A percentile compares a stretch with the other conserved stretches of the same genome.
Evolutionary conservation across 805 yeast species (phyloP).

Genomic region (Ogataea methanolica): DNA sequence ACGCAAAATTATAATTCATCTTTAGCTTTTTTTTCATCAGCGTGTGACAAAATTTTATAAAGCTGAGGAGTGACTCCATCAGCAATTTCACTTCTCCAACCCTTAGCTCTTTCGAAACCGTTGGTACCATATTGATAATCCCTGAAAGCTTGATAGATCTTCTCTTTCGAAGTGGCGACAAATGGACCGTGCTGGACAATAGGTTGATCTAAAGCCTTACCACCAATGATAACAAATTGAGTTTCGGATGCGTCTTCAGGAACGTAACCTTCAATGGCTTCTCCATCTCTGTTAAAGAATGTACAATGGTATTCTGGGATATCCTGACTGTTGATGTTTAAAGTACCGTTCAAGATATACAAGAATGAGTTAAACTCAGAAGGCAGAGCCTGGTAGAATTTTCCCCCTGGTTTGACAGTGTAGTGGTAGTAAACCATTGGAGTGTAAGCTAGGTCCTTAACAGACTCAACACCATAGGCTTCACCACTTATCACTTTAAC

Average conservation of each 20-base stretch:
- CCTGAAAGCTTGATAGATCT: slow-evolving; percentile 62
- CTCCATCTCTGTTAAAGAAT: slow-evolving; percentile 71
- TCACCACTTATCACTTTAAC: slow-evolving; percentile 77
- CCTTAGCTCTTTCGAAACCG: slow-evolving; percentile 64
- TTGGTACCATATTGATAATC: slow-evolving; percentile 67
- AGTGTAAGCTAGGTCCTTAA: slow-evolving; percentile 73
- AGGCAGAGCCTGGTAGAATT: slow-evolving; percentile 56
- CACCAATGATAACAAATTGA: slow-evolving; percentile 72
- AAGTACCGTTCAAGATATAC: slow-evolving; percentile 60
- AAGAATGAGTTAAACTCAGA: slow-evolving; percentile 62
- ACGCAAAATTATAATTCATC: slow-evolving; percentile 17
- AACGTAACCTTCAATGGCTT: slow-evolving; percentile 47
- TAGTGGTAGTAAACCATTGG: slow-evolving; percentile 73
- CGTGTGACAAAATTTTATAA: slow-evolving; percentile 22
- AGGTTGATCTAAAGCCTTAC: slow-evolving; percentile 67
- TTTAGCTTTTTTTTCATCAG: slow-evolving; percentile 5
- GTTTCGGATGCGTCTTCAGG: slow-evolving; percentile 44
- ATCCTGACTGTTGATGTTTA: slow-evolving; percentile 40
- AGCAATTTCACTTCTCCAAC: slow-evolving; percentile 50
- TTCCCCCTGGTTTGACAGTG: slow-evolving; percentile 60
- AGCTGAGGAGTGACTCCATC: slow-evolving; percentile 27
- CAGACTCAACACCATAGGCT: slow-evolving; percentile 70
- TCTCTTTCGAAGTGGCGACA: slow-evolving; percentile 67
- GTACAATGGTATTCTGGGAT: slow-evolving; percentile 46
- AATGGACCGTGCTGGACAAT: slow-evolving; percentile 89